Base-by-base conservation (phyloP, 306 rosid genomes). In the Abrus pulchellus region DNA sequence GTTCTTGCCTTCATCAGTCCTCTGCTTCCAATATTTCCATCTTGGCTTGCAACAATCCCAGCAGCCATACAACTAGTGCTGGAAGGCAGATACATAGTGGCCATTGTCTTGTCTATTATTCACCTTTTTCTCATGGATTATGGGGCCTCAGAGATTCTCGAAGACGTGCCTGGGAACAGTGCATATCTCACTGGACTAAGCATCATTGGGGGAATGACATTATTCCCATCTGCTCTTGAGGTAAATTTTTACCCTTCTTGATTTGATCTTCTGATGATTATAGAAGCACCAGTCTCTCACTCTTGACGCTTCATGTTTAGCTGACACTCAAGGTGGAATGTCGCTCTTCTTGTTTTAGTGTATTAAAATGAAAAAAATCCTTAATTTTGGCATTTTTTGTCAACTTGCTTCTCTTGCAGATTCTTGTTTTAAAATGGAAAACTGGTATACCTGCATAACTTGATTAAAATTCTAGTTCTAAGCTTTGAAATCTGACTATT, bases 151-250 rank as follows among this genome's bases (percentile, higher is more conserved):
- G 99, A 90, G 82, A 95, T 95, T 74, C 98, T 91, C 36, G 96
- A 93, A 86, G 93, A 89, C 49, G 90, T 89, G 68, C 99, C 99
- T 0, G 99, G 98, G 33, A 88, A 91, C 59, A 95, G 99, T 83
- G 86, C 91, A 34, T 95, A 93, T 75, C 99, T 95, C 67, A 88
- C 93, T 12, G 99, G 98, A 5, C 92, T 95, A 8, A 95, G 99
- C 89, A 93, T 95, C 88, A 82, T 95, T 80, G 99, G 99, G 68
- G 99, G 99, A 83, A 86, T 95, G 96, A 90, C 99, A 44, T 87
- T 95, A 87, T 95, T 95, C 79, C 92, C 96, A 41, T 95, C 98
- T 6, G 97, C 98, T 14, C 59, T 95, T 2, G 99, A 95, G 99
- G 99, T 95, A 80, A 60, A 41, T 38, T 47, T 34, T 13, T 66